Percentiles rank a stretch among this genome's conserved stretches.
Evolutionary conservation across 257 asterid genomes (phyloP).

Genomic region (Scutellaria minor): DNA sequence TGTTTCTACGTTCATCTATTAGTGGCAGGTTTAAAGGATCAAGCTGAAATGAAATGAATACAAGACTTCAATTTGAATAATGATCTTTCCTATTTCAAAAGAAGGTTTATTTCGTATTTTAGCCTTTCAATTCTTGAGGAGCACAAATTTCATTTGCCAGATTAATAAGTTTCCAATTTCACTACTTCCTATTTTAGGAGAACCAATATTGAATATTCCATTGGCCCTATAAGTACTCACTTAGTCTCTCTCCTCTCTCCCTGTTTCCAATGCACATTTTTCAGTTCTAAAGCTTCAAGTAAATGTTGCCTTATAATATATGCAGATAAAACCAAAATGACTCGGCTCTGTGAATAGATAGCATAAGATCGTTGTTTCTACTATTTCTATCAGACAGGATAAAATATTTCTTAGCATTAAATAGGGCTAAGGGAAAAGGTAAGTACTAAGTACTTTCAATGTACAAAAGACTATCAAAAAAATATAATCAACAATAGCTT

Average conservation of each 20-base stretch:
- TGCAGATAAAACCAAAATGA: background rate
- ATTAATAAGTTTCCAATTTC: background rate
- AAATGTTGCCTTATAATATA: slow-evolving; percentile 11
- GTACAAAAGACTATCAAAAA: slow-evolving; percentile 20
- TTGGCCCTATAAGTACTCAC: background rate
- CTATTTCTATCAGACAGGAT: background rate
- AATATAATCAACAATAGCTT: slow-evolving; percentile 28
- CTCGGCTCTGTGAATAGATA: slow-evolving; percentile 6
- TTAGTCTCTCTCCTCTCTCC: slow-evolving; percentile 23
- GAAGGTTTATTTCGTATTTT: background rate
- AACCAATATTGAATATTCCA: background rate
- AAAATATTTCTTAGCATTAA: background rate
- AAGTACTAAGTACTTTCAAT: background rate
- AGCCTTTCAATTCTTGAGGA: background rate
- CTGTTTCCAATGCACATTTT: background rate
- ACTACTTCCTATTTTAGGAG: background rate
- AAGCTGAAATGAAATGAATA: background rate
- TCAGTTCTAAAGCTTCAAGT: background rate
- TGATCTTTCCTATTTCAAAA: background rate
- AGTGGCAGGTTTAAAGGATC: background rate
- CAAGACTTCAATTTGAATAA: background rate
- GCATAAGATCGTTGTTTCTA: background rate
- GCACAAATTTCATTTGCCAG: background rate
- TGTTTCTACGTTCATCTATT: background rate
- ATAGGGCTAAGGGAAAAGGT: background rate